phyloP scores from a whole-genome alignment of 345 rosid genomes.

The Hibiscus trionum region DNA sequence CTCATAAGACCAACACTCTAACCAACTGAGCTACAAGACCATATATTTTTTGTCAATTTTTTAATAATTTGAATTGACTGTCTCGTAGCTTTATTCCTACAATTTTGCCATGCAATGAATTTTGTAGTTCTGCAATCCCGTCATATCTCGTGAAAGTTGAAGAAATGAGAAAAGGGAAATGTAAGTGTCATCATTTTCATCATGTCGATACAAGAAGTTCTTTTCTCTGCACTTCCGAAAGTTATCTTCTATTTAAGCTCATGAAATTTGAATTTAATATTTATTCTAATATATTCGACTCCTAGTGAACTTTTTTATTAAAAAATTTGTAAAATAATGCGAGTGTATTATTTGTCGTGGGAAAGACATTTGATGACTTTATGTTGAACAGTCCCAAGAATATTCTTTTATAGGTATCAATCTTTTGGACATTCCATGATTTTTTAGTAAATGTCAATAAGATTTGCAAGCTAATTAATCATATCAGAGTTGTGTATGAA shows the following conservation, averaged over 20 bases:
- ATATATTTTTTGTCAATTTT: too few relatives aligned
- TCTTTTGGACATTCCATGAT: neutral
- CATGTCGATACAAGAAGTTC: neutral
- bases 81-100: too few relatives aligned
- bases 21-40: slow-evolving; percentile 99
- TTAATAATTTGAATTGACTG: too few relatives aligned
- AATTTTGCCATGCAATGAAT: too few relatives aligned
- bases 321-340: slow-evolving; percentile 46
- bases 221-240: neutral
- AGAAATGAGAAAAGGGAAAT: too few relatives aligned
- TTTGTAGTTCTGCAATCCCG: too few relatives aligned
- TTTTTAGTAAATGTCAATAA: neutral
- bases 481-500: neutral
- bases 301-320: neutral
- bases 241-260: neutral
- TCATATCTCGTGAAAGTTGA: too few relatives aligned
- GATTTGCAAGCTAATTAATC: neutral
- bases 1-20: slow-evolving; percentile 99
- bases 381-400: slow-evolving; percentile 58
- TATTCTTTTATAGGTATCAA: slow-evolving; percentile 69
- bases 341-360: slow-evolving; percentile 47
- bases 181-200: neutral
- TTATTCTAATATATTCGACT: neutral
- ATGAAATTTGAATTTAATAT: neutral
- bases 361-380: slow-evolving; percentile 75